Evolutionary conservation across 2,329 filamentous ascomycete genomes (phyloP).

Genomic region (Diaporthe eres): DNA sequence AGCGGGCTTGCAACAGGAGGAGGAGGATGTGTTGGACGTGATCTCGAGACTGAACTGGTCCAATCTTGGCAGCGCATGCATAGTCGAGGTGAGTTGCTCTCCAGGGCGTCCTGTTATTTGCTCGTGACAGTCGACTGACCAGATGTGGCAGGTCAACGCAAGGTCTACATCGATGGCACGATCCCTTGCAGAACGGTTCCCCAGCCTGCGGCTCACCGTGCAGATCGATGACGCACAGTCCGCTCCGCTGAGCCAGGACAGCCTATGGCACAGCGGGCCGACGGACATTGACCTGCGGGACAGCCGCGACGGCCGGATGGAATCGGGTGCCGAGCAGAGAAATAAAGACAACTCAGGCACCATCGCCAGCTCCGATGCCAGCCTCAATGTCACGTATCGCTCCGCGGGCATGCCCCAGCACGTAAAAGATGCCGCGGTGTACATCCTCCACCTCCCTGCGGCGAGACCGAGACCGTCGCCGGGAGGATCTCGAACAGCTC

Average conservation of each 20-base stretch:
- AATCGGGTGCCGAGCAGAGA: neutral
- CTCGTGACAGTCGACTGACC: neutral
- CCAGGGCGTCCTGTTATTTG: too few relatives aligned
- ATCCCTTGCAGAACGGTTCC: neutral
- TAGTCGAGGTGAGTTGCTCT: slow-evolving; percentile 7
- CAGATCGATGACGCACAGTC: slow-evolving; percentile 44
- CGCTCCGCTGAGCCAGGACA: neutral
- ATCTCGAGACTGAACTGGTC: slow-evolving; percentile 49
- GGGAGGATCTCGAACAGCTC: slow-evolving; percentile 41
- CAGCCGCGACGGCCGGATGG: neutral
- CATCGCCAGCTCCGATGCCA: neutral
- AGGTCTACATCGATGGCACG: slow-evolving; percentile 7
- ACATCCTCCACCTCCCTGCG: slow-evolving; percentile 49
- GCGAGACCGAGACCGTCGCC: slow-evolving; percentile 8
- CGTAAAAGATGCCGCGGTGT: slow-evolving; percentile 39
- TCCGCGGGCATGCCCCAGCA: neutral
- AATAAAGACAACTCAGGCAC: neutral
- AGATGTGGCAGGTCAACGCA: slow-evolving; percentile 13
- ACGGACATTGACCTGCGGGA: neutral
- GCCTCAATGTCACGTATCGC: neutral
- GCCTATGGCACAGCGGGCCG: slow-evolving; percentile 36
- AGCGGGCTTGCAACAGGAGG: slow-evolving; percentile 37
- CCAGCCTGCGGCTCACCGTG: slow-evolving; percentile 36
- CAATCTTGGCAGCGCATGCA: slow-evolving; percentile 32
- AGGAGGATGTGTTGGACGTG: slow-evolving; percentile 45